Conservation (phyloP, 2,329 filamentous ascomycete genomes). For the Diplodia corticola region DNA sequence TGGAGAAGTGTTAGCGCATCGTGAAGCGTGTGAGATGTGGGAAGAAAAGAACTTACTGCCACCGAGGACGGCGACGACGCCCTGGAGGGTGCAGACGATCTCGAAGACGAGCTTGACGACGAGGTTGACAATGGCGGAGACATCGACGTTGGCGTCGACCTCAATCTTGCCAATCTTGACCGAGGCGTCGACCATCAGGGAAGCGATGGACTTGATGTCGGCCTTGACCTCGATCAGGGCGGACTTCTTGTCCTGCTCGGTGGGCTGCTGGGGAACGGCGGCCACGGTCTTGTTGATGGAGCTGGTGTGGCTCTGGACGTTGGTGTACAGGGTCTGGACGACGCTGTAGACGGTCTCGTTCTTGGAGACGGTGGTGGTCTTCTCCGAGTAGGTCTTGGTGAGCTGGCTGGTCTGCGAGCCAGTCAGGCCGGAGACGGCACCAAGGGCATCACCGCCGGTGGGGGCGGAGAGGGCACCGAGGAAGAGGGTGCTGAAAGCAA, state of each 20-base stretch:
- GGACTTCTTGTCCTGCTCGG: conserved; percentile 13
- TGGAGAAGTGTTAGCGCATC: not conserved
- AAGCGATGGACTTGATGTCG: conserved; percentile 20
- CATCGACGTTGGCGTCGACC: conserved; percentile 21
- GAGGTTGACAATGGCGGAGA: conserved; percentile 20
- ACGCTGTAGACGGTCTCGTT: conserved; percentile 19
- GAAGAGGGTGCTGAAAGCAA: conserved; percentile 23
- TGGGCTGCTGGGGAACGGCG: conserved; percentile 1
- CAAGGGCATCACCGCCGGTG: conserved; percentile 5
- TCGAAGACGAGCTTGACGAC: conserved; percentile 49
- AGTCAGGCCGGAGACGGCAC: not conserved
- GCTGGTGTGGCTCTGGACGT: conserved; percentile 21
- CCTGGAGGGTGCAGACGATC: conserved; percentile 47
- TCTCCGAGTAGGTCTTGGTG: conserved; percentile 17
- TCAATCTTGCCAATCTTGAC: conserved; percentile 16
- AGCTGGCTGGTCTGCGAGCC: not conserved
- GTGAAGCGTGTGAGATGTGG: too few species aligned
- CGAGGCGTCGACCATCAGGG: conserved; percentile 20
- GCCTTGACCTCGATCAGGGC: conserved; percentile 18
- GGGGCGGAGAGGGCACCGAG: conserved; percentile 23
- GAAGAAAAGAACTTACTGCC: conserved; percentile 15
- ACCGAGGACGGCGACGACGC: conserved; percentile 45
- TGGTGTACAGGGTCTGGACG: conserved; percentile 21
- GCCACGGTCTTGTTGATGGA: conserved; percentile 23
- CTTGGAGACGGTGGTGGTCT: conserved; percentile 17